Evolutionary conservation across 2,329 filamentous ascomycete genomes (phyloP).

Genomic region (Diatrype stigma): DNA sequence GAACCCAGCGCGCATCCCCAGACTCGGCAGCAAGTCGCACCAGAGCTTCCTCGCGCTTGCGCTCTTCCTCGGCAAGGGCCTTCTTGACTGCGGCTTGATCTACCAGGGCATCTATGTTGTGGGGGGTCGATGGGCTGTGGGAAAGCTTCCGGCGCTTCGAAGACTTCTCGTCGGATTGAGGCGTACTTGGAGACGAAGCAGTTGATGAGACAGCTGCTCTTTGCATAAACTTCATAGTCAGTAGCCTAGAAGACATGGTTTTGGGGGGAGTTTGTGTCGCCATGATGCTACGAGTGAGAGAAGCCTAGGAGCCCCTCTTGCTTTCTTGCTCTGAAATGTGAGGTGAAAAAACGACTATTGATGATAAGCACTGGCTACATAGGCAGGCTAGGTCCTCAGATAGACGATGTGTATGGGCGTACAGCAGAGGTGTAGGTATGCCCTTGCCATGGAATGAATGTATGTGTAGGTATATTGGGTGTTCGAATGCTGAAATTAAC

Average conservation of each 20-base stretch:
- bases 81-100: conserved; percentile 59
- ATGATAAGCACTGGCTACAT: not conserved
- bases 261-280: conserved; percentile 56
- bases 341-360: not conserved
- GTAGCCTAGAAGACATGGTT: conserved; percentile 78
- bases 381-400: too few species aligned
- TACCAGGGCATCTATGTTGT: conserved; percentile 40
- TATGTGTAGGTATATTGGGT: too few species aligned
- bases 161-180: conserved; percentile 43
- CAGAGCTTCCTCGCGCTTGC: conserved; percentile 57
- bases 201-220: conserved; percentile 63
- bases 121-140: conserved; percentile 28
- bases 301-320: not conserved
- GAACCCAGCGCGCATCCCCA: conserved; percentile 72
- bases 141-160: conserved; percentile 61
- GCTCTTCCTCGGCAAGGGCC: conserved; percentile 63
- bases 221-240: conserved; percentile 99
- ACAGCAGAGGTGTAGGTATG: too few species aligned
- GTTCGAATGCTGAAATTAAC: too few species aligned
- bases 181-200: conserved; percentile 39
- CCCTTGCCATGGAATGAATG: too few species aligned
- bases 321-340: not conserved
- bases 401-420: too few species aligned
- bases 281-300: conserved; percentile 28
- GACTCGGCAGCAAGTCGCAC: conserved; percentile 58